phyloP scores from a whole-genome alignment of 2,329 filamentous ascomycete species.

The Chaetoscypha palmicola region DNA sequence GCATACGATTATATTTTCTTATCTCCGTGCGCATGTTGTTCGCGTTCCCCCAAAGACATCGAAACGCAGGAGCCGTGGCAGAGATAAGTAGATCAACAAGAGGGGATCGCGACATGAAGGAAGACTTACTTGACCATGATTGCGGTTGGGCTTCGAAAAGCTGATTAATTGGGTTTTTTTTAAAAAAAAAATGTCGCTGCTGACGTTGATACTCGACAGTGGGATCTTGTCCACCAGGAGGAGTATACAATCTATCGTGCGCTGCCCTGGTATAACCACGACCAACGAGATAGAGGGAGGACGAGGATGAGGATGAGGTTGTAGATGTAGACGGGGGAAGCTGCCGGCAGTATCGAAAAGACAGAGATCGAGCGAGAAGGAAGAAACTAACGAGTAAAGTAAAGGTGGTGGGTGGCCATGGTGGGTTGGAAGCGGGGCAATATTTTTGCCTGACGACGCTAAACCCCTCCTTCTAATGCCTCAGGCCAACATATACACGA shows the following conservation, averaged over 20 bases:
- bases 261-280: slow-evolving; percentile 25
- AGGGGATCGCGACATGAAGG: neutral
- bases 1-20: slow-evolving; percentile 28
- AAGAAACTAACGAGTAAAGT: neutral
- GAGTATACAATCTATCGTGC: slow-evolving; percentile 22
- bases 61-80: neutral
- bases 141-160: slow-evolving; percentile 60
- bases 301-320: slow-evolving; percentile 22
- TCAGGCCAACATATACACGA: too few relatives aligned
- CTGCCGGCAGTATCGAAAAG: slow-evolving; percentile 5
- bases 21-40: slow-evolving; percentile 17
- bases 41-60: slow-evolving; percentile 5
- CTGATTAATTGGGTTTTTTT: slow-evolving; percentile 29
- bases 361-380: neutral
- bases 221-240: slow-evolving; percentile 20
- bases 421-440: neutral
- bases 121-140: slow-evolving; percentile 98
- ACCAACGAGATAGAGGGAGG: slow-evolving; percentile 25
- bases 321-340: slow-evolving; percentile 12
- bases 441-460: neutral
- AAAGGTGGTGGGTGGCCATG: neutral
- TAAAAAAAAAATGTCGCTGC: slow-evolving; percentile 21
- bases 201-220: slow-evolving; percentile 21
- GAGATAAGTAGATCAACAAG: neutral
- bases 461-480: neutral